Conservation (phyloP, 352 stramenopile genomes). For the Globisporangium splendens region DNA sequence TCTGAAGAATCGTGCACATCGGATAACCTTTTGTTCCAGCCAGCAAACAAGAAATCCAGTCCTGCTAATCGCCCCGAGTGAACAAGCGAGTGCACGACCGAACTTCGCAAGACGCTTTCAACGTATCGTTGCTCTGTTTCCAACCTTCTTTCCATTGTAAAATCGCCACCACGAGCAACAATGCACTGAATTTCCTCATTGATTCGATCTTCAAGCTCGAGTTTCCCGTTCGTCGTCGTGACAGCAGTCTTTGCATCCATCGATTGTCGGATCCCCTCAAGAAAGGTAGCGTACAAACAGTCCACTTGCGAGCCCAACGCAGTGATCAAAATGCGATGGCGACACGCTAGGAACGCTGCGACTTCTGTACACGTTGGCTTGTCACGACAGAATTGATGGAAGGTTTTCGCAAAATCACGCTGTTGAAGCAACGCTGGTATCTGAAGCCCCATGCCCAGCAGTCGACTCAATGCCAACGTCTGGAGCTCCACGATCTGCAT, state of each 20-base stretch:
- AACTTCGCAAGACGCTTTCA: constrained; percentile 28
- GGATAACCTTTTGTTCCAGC: constrained; percentile 25
- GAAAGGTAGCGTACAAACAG: constrained; percentile 39
- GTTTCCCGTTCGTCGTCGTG: background rate
- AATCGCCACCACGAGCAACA: constrained; percentile 31
- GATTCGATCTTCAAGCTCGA: constrained; percentile 48
- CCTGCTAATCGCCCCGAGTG: constrained; percentile 43
- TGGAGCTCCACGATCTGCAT: constrained; percentile 55
- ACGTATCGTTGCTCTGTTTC: constrained; percentile 44
- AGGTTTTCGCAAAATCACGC: constrained; percentile 41
- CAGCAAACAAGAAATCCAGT: constrained; percentile 54
- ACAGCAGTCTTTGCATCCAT: constrained; percentile 18
- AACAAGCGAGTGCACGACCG: constrained; percentile 45
- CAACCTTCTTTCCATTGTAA: constrained; percentile 25
- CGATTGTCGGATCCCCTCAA: constrained; percentile 30
- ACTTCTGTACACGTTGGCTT: constrained; percentile 21
- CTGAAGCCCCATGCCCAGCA: constrained; percentile 50
- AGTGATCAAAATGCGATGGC: constrained; percentile 30
- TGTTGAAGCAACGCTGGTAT: constrained; percentile 57
- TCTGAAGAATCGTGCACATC: background rate
- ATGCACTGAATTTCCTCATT: constrained; percentile 51
- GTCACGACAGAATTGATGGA: constrained; percentile 43
- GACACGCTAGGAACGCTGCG: constrained; percentile 40
- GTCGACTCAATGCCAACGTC: constrained; percentile 39
- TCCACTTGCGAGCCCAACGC: constrained; percentile 42